Conservation (phyloP, 257 asterid species). For the Gentiana macrophylla region DNA sequence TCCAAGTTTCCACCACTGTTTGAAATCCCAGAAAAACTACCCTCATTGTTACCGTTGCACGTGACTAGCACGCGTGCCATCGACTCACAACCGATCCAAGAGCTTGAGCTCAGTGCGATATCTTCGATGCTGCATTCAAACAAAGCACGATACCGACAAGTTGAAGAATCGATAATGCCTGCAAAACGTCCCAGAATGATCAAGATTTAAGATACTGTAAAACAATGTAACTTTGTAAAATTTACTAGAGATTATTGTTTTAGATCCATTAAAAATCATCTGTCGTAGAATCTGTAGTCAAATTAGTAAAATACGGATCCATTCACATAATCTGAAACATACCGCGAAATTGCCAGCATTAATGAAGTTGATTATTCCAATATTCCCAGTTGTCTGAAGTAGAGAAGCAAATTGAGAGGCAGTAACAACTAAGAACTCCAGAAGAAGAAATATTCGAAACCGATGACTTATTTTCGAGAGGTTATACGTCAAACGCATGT, state of each 20-base stretch:
- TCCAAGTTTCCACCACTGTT: conserved; percentile 35
- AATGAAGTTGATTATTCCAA: conserved; percentile 48
- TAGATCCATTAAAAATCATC: no score
- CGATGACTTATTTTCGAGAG: conserved; percentile 77
- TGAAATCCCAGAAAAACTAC: conserved; percentile 24
- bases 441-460: conserved; percentile 63
- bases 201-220: no score
- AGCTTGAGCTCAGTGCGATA: conserved; percentile 87
- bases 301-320: background rate
- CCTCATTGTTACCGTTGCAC: conserved; percentile 44
- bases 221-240: no score
- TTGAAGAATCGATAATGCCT: conserved; percentile 64
- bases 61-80: conserved; percentile 79
- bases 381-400: conserved; percentile 62
- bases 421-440: conserved; percentile 58
- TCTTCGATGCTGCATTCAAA: conserved; percentile 67
- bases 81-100: conserved; percentile 75
- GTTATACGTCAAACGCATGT: conserved; percentile 48
- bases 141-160: conserved; percentile 72
- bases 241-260: no score
- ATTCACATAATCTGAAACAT: conserved; percentile 18
- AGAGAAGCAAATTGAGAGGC: conserved; percentile 58
- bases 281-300: no score
- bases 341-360: conserved; percentile 85
- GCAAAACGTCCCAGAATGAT: no score